phyloP scores from a whole-genome alignment of 441 rosid genomes.

The Metrosideros polymorpha region DNA sequence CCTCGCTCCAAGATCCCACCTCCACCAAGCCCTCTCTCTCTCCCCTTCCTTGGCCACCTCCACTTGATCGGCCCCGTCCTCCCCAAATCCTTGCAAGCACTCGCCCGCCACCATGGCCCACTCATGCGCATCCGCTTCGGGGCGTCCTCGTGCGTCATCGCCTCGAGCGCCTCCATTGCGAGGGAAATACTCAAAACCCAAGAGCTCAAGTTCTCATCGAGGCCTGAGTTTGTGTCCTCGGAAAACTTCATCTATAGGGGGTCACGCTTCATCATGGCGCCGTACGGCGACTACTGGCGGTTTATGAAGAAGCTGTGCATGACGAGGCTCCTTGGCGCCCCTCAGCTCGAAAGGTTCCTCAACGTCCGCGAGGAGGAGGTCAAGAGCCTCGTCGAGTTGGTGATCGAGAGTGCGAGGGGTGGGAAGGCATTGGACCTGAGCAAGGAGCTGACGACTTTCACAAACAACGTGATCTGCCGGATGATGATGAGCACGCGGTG shows the following conservation, averaged over 20 bases:
- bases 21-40: slow-evolving; percentile 4
- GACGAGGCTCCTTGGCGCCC: slow-evolving; percentile 5
- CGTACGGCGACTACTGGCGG: slow-evolving; percentile 7
- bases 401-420: background rate
- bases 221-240: background rate
- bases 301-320: slow-evolving; percentile 19
- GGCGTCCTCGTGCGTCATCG: background rate
- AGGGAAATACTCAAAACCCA: slow-evolving; percentile 9
- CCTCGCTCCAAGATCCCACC: background rate
- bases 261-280: background rate
- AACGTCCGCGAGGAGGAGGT: background rate
- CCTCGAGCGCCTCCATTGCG: background rate
- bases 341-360: background rate
- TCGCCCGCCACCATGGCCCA: background rate
- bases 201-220: background rate
- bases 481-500: slow-evolving; percentile 1
- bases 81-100: slow-evolving; percentile 3
- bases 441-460: background rate
- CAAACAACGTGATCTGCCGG: slow-evolving; percentile 1
- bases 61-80: background rate
- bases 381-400: background rate
- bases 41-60: slow-evolving; percentile 22
- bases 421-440: background rate
- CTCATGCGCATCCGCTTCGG: slow-evolving; percentile 5
- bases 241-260: background rate